Evolutionary conservation across 1,284 basidiomycete genomes (phyloP).

Genomic region (Mycena citricolor): DNA sequence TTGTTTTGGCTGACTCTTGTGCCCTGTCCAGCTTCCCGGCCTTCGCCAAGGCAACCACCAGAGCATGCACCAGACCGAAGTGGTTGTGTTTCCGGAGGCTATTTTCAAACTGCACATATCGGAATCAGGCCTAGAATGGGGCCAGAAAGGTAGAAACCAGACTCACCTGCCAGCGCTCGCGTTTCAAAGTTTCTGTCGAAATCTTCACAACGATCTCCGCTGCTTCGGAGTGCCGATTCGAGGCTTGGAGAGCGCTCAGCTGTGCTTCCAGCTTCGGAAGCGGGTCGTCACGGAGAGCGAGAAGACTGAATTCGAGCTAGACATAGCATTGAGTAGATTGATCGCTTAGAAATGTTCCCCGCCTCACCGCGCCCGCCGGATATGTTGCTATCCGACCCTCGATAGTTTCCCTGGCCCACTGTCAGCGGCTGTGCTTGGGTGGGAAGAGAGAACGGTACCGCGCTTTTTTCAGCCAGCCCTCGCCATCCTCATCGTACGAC

Average conservation of each 20-base stretch:
- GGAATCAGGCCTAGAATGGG: constrained; percentile 8
- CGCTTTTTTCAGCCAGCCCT: constrained; percentile 81
- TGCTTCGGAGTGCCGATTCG: constrained; percentile 46
- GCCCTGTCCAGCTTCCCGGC: constrained; percentile 54
- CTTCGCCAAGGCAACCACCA: constrained; percentile 69
- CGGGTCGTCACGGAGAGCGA: constrained; percentile 81
- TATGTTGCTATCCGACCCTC: constrained; percentile 86
- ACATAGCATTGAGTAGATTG: too few relatives aligned
- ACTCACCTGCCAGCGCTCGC: constrained; percentile 78
- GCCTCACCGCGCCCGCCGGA: constrained; percentile 77
- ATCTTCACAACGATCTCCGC: constrained; percentile 61
- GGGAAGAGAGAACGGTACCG: too few relatives aligned
- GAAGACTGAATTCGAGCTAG: constrained; percentile 90
- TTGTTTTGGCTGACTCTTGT: constrained; percentile 45
- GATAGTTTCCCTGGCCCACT: constrained; percentile 68
- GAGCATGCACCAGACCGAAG: constrained; percentile 72
- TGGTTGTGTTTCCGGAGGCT: constrained; percentile 81
- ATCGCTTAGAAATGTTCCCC: too few relatives aligned
- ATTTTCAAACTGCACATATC: constrained; percentile 68
- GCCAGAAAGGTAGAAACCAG: constrained; percentile 21
- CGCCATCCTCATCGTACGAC: constrained; percentile 57
- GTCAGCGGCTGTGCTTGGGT: constrained; percentile 21
- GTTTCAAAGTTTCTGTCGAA: constrained; percentile 75
- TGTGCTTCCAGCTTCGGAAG: constrained; percentile 64
- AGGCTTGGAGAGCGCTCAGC: constrained; percentile 46